Evolutionary conservation across 2,329 filamentous ascomycete genomes (phyloP).

Genomic region (Zymoseptoria pseudotritici): DNA sequence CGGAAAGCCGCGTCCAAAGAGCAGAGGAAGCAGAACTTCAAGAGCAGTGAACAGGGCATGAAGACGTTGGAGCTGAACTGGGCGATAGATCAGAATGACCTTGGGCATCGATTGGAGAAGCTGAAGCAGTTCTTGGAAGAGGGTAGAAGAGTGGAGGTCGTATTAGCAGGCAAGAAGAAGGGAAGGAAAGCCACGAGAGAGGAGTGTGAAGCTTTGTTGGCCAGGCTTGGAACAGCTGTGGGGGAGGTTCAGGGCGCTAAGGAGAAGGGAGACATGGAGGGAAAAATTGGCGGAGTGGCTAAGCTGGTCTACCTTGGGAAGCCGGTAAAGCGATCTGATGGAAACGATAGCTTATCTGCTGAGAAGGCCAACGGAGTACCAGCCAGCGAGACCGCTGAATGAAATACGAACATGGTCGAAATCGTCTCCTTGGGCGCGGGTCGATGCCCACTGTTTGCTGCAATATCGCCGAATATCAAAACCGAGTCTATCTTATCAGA

Average conservation of each 20-base stretch:
- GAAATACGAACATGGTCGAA: neutral
- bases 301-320: conserved; percentile 41
- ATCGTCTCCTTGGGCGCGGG: neutral
- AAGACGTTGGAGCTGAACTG: conserved; percentile 90
- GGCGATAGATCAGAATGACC: conserved; percentile 70
- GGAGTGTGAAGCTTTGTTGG: conserved; percentile 55
- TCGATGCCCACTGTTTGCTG: neutral
- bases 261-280: conserved; percentile 42
- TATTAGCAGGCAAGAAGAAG: conserved; percentile 60
- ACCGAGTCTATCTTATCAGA: neutral
- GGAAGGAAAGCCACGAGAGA: conserved; percentile 53
- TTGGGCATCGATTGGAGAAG: conserved; percentile 62
- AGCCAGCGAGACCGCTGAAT: neutral
- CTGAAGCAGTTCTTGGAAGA: conserved; percentile 63
- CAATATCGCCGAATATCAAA: neutral
- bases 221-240: conserved; percentile 41
- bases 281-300: conserved; percentile 39
- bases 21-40: conserved; percentile 39
- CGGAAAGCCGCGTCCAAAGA: conserved; percentile 37
- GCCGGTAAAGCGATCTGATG: conserved; percentile 2
- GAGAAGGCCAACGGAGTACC: neutral
- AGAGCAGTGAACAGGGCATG: conserved; percentile 32
- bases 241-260: conserved; percentile 37
- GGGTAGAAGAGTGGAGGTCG: conserved; percentile 67
- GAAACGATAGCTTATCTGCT: neutral